Percentiles rank a stretch among this genome's conserved stretches.
Conservation (phyloP, 208 protist species). For the Wallacemonas rigidus region DNA sequence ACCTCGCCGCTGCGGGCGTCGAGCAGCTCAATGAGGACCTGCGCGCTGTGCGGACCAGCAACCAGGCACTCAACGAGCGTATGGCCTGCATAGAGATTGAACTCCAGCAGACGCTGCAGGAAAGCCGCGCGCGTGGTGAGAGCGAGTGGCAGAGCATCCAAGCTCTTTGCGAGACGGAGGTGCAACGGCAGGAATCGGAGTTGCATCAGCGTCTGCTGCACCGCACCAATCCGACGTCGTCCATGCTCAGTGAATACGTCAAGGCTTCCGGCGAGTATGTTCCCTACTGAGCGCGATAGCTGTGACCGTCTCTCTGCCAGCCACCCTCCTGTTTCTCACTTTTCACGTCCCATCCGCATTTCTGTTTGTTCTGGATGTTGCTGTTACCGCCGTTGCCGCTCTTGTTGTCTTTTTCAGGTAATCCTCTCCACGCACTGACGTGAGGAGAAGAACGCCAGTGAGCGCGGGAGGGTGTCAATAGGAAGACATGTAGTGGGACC, state of each 20-base stretch:
- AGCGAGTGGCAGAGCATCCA: slow-evolving; percentile 33
- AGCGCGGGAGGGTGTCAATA: too few relatives aligned
- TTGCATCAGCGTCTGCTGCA: slow-evolving; percentile 37
- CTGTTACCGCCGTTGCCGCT: neutral
- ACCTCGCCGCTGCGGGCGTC: slow-evolving; percentile 58
- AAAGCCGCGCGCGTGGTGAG: slow-evolving; percentile 54
- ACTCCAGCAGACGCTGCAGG: slow-evolving; percentile 72
- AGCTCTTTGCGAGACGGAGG: slow-evolving; percentile 33
- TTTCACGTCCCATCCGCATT: too few relatives aligned
- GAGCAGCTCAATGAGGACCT: slow-evolving; percentile 74
- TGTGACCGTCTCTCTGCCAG: neutral
- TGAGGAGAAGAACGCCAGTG: neutral
- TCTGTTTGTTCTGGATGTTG: neutral
- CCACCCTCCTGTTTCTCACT: neutral
- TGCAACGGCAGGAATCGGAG: slow-evolving; percentile 44
- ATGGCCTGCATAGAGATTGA: slow-evolving; percentile 79
- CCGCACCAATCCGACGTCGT: slow-evolving; percentile 18
- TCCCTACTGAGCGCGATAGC: neutral
- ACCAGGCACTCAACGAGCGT: slow-evolving; percentile 77
- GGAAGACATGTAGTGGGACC: too few relatives aligned
- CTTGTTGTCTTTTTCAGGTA: neutral
- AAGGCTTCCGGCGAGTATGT: slow-evolving; percentile 6
- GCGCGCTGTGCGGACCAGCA: slow-evolving; percentile 58
- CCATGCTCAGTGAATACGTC: slow-evolving; percentile 16
- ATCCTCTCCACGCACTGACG: too few relatives aligned